A percentile compares a stretch with the other conserved stretches of the same genome.
phyloP scores from a whole-genome alignment of 2,329 filamentous ascomycete genomes.

The Fusarium protoensiforme region DNA sequence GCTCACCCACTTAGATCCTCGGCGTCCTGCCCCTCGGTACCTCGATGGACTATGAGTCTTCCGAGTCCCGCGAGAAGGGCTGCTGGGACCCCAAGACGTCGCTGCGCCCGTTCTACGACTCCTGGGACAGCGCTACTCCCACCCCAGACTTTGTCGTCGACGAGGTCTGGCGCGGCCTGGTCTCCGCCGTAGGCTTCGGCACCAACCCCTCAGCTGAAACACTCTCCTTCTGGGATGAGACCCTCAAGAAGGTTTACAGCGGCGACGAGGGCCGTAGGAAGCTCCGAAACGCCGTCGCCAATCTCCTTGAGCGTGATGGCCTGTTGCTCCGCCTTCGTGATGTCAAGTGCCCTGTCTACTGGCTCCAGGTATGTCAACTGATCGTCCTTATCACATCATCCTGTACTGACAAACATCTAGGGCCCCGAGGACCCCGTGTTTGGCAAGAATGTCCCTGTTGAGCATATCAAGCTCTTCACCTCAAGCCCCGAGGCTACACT shows the following conservation, averaged over 20 bases:
- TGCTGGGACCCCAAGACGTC: slow-evolving; percentile 61
- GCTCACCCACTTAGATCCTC: slow-evolving; percentile 50
- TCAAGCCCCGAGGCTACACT: slow-evolving; percentile 57
- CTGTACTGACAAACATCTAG: slow-evolving; percentile 43
- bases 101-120: slow-evolving; percentile 55
- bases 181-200: slow-evolving; percentile 59
- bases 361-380: slow-evolving; percentile 57
- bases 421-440: slow-evolving; percentile 59
- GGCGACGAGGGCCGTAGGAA: slow-evolving; percentile 63
- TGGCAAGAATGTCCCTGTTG: slow-evolving; percentile 51
- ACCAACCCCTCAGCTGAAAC: slow-evolving; percentile 50
- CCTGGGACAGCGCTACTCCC: slow-evolving; percentile 51
- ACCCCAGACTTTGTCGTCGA: slow-evolving; percentile 61
- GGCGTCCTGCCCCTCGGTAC: slow-evolving; percentile 62
- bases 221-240: slow-evolving; percentile 58
- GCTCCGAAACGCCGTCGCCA: slow-evolving; percentile 57
- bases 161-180: slow-evolving; percentile 58
- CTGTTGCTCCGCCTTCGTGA: slow-evolving; percentile 58
- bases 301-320: slow-evolving; percentile 60
- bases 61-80: slow-evolving; percentile 56
- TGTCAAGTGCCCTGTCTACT: slow-evolving; percentile 62
- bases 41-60: slow-evolving; percentile 65
- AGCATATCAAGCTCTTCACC: slow-evolving; percentile 64
- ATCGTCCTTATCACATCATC: background rate
- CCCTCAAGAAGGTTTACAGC: slow-evolving; percentile 57